A percentile compares a stretch with the other conserved stretches of the same genome.
Conservation (phyloP, 1,284 basidiomycete species). For the Tilletiopsis washingtonensis region DNA sequence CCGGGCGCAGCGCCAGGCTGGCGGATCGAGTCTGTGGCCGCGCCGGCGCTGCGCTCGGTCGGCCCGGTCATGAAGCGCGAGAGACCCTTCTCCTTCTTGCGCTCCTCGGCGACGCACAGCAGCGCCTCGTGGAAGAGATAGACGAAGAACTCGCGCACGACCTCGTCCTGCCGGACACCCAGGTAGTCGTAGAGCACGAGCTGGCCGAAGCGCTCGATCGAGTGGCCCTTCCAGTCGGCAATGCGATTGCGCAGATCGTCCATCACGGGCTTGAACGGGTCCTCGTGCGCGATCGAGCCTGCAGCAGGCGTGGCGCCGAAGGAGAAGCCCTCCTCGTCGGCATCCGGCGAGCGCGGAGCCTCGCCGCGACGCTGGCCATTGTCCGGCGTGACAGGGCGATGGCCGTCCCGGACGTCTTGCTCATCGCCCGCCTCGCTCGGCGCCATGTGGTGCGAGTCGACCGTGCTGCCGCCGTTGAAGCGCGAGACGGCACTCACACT, state of each 20-base stretch:
- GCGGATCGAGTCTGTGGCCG: background rate
- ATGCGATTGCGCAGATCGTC: slow-evolving; percentile 79
- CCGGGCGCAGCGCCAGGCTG: background rate
- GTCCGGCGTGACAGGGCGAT: no score
- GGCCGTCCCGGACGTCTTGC: no score
- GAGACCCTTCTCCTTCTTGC: slow-evolving; percentile 64
- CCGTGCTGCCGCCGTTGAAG: no score
- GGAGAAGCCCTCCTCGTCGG: slow-evolving; percentile 21
- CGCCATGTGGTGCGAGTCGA: background rate
- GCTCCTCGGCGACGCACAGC: slow-evolving; percentile 90
- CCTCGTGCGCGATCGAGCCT: slow-evolving; percentile 33
- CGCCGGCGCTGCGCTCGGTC: background rate
- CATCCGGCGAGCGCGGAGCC: slow-evolving; percentile 9
- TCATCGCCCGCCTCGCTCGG: background rate
- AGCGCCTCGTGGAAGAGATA: slow-evolving; percentile 95
- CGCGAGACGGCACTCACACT: no score
- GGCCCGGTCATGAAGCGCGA: slow-evolving; percentile 57
- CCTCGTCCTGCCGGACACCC: slow-evolving; percentile 72
- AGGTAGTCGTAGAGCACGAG: slow-evolving; percentile 85
- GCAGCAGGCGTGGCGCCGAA: slow-evolving; percentile 29
- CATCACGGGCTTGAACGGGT: slow-evolving; percentile 64
- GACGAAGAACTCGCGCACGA: slow-evolving; percentile 83
- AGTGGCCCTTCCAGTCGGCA: slow-evolving; percentile 88
- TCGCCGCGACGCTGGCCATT: slow-evolving; percentile 34
- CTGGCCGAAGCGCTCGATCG: slow-evolving; percentile 69